phyloP scores from a whole-genome alignment of 139 green algal genomes.

The Microglena sp. region DNA sequence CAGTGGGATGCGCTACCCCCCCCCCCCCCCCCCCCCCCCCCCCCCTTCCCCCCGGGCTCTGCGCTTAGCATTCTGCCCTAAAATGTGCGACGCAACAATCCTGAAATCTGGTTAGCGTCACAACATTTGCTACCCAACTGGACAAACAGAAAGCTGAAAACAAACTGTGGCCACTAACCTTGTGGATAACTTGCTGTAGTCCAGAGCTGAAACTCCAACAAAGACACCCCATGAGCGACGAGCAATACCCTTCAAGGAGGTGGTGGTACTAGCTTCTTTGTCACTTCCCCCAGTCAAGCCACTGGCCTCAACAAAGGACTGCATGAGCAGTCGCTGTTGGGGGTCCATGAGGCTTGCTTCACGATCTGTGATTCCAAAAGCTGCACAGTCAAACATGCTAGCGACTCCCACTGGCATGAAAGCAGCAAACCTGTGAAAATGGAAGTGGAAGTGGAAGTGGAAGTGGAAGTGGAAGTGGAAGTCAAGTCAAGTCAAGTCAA shows the following conservation, averaged over 20 bases:
- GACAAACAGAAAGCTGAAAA: neutral
- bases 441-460: conserved; percentile 1
- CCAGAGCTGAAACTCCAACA: conserved; percentile 54
- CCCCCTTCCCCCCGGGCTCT: too few relatives aligned
- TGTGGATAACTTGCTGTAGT: conserved; percentile 51
- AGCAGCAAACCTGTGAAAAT: conserved; percentile 26
- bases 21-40: too few relatives aligned
- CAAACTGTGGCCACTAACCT: too few relatives aligned
- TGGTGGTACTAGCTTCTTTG: too few relatives aligned
- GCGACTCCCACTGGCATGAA: conserved; percentile 33
- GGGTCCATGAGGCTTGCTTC: conserved; percentile 70
- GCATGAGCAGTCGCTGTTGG: conserved; percentile 76
- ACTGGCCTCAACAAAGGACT: conserved; percentile 21
- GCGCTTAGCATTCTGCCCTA: too few relatives aligned
- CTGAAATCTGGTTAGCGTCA: neutral
- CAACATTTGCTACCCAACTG: neutral
- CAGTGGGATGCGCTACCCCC: too few relatives aligned
- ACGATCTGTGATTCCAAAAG: conserved; percentile 41
- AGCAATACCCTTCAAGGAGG: too few relatives aligned
- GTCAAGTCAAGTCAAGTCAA: neutral
- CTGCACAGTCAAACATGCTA: conserved; percentile 56
- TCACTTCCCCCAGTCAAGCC: neutral
- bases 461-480: too few relatives aligned
- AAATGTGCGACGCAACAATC: too few relatives aligned
- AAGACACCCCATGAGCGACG: conserved; percentile 34